phyloP scores from a whole-genome alignment of 2,329 filamentous ascomycete genomes.

The Paraconiothyrium brasiliense region DNA sequence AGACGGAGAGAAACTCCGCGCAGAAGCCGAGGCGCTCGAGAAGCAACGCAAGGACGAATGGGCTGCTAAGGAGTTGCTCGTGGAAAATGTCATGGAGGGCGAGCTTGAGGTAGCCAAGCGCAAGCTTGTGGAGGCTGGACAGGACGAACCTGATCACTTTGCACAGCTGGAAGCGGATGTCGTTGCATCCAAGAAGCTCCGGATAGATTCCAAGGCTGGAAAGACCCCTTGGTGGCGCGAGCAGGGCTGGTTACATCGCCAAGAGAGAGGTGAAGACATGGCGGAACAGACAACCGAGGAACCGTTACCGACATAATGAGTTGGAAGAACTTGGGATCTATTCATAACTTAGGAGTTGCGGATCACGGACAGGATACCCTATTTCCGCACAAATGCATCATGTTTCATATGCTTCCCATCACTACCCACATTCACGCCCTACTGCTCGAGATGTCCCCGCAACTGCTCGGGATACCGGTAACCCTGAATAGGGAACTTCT shows the following conservation, averaged over 20 bases:
- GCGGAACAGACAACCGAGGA: neutral
- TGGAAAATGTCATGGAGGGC: constrained; percentile 79
- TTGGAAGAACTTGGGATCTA: neutral
- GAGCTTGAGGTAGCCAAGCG: constrained; percentile 61
- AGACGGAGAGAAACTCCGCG: constrained; percentile 70
- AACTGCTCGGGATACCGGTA: constrained; percentile 47
- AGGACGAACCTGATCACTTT: constrained; percentile 41
- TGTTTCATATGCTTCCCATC: neutral
- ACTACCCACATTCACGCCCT: neutral
- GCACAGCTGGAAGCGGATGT: constrained; percentile 51
- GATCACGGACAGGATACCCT: constrained; percentile 9
- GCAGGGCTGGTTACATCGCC: constrained; percentile 27
- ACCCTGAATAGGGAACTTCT: constrained; percentile 55
- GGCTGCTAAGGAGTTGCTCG: constrained; percentile 79
- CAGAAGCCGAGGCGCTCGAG: constrained; percentile 73
- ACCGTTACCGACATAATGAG: constrained; percentile 3
- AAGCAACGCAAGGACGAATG: constrained; percentile 75
- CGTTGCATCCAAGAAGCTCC: constrained; percentile 41
- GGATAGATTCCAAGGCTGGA: constrained; percentile 32
- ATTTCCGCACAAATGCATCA: neutral
- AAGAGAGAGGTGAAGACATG: constrained; percentile 9
- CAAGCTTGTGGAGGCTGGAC: constrained; percentile 45
- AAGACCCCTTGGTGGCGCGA: constrained; percentile 49
- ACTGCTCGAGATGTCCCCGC: constrained; percentile 13
- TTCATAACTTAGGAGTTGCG: neutral